Evolutionary conservation across 2,329 filamentous ascomycete species (phyloP), one percentile per base, ranked within the genome.

Genomic region (Exutisphaerella laricina): DNA sequence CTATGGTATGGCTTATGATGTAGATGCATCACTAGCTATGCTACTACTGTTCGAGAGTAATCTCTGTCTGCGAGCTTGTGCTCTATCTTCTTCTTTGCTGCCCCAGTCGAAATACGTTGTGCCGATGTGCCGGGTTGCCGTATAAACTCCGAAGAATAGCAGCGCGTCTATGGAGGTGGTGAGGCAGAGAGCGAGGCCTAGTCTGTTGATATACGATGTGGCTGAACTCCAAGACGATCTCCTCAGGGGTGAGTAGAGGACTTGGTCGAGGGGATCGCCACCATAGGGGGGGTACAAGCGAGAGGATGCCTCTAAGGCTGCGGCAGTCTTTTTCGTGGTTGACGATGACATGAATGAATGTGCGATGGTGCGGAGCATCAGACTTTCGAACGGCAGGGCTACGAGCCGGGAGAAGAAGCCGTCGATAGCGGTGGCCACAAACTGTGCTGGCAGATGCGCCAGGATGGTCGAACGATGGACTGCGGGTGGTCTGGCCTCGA

Each of bases 131-230:
- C 49, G 41, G 2, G 51, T 48, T 1, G 47, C 9, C 20, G 31
- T 36, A 30, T 50, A 57, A 3, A 58, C 28, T 4, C 44, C 49
- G 8, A 44, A 46, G 39, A 58, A 59, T 5, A 54, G 21, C 2
- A 50, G 12, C 2, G 45, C 39, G 10, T 58, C 50, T 2, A 54
- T 31, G 1, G 49, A 42, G 8, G 41, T 26, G 10, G 45, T 36
- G 14, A 59, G 33, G 2, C 52, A 50, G 12, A 59, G 34, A 4
- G 49, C 44, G 8, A 61, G 46, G 6, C 56, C 55, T 9, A 58
- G 34, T 14, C 56, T 53, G 25, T 47, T 49, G 20, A 41, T 21
- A 16, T 54, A 51, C 13, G 40, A 25, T 1, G 29, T 35, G 12
- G 25, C 18, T 7, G 23, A 10, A 20, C n/a, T 8, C 37, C 46